A percentile compares a stretch with the other conserved stretches of the same genome.
Conservation (phyloP, 2,329 filamentous ascomycete species). For the Colletotrichum tamarilloi region DNA sequence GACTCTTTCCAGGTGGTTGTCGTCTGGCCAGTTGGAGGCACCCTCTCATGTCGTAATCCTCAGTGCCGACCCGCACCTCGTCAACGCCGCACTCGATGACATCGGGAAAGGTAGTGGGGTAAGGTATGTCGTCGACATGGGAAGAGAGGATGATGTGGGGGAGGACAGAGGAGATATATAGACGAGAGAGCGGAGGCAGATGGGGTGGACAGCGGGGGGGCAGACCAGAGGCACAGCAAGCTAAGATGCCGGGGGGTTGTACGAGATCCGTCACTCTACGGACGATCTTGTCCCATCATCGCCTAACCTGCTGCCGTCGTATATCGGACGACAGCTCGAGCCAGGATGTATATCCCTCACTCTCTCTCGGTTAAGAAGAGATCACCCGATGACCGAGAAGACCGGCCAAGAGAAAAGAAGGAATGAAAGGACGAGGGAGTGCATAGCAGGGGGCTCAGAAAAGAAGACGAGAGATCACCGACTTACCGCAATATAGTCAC, state of each 20-base stretch:
- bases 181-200: not conserved
- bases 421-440: not conserved
- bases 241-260: conserved; percentile 19
- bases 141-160: not conserved
- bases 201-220: not conserved
- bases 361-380: conserved; percentile 23
- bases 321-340: conserved; percentile 16
- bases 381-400: conserved; percentile 18
- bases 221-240: not conserved
- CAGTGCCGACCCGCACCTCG: not conserved
- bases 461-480: conserved; percentile 7
- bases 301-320: conserved; percentile 12
- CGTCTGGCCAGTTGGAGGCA: not conserved
- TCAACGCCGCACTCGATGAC: conserved; percentile 4
- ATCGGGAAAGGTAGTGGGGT: not conserved
- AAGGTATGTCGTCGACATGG: not conserved
- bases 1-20: not conserved
- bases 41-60: not conserved
- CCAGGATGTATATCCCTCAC: conserved; percentile 22
- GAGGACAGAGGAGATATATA: conserved; percentile 23
- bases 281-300: conserved; percentile 34
- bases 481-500: conserved; percentile 23
- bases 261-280: conserved; percentile 29
- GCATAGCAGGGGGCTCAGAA: not conserved
- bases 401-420: not conserved